Conservation (phyloP, 352 stramenopile species). For the Phytophthora europaea region DNA sequence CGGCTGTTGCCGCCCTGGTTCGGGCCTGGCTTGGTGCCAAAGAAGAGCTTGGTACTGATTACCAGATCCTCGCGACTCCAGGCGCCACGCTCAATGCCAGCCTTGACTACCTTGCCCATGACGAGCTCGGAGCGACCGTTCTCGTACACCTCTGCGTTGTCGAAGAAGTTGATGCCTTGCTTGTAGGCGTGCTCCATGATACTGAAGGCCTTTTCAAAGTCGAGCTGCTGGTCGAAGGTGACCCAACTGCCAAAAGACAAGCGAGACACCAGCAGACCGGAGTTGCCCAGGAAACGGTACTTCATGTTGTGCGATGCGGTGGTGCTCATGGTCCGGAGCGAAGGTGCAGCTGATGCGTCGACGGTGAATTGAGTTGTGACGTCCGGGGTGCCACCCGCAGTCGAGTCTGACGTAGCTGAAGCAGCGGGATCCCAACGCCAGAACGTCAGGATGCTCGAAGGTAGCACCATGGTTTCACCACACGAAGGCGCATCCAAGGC, state of each 20-base stretch:
- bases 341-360: constrained; percentile 9
- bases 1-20: constrained; percentile 50
- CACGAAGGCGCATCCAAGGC: constrained; percentile 9
- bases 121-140: constrained; percentile 60
- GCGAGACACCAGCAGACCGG: constrained; percentile 54
- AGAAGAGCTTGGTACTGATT: constrained; percentile 77
- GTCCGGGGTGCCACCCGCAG: not conserved
- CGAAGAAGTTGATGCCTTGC: constrained; percentile 75
- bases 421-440: constrained; percentile 19
- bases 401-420: constrained; percentile 19
- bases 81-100: constrained; percentile 50
- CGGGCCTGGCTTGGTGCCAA: constrained; percentile 46
- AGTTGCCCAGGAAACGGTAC: constrained; percentile 67
- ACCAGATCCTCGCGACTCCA: constrained; percentile 68
- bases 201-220: constrained; percentile 64
- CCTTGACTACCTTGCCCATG: constrained; percentile 69
- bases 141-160: constrained; percentile 70
- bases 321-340: constrained; percentile 10
- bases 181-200: constrained; percentile 75
- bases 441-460: constrained; percentile 22
- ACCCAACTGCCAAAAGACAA: constrained; percentile 67
- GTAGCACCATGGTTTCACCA: constrained; percentile 21
- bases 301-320: constrained; percentile 55
- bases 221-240: constrained; percentile 58
- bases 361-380: constrained; percentile 23